phyloP scores from a whole-genome alignment of 208 protist species.

The Trypanosoma grayi region DNA sequence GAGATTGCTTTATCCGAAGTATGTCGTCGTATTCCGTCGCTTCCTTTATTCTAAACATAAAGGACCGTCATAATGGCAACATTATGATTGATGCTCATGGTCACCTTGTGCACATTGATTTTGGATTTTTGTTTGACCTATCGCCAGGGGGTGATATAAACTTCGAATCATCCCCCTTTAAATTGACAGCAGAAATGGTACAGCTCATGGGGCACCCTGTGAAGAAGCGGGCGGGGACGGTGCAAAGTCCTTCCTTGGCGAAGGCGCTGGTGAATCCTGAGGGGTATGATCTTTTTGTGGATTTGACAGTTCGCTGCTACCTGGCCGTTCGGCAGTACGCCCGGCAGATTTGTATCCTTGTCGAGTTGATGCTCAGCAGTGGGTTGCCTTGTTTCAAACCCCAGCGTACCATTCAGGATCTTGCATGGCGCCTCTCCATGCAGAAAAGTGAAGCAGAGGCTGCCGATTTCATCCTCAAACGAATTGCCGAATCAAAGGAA shows the following conservation, averaged over 20 bases:
- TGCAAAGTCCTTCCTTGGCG: conserved; percentile 53
- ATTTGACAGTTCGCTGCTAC: conserved; percentile 75
- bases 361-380: conserved; percentile 86
- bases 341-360: conserved; percentile 71
- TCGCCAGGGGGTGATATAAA: conserved; percentile 95
- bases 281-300: conserved; percentile 80
- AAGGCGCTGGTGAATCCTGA: conserved; percentile 82
- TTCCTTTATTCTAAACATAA: conserved; percentile 95
- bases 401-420: conserved; percentile 69
- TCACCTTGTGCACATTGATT: conserved; percentile 97
- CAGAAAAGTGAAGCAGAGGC: conserved; percentile 75
- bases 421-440: conserved; percentile 66
- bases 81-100: conserved; percentile 92
- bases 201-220: conserved; percentile 90
- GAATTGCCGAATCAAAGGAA: conserved; percentile 73
- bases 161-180: conserved; percentile 94
- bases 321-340: conserved; percentile 85
- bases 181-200: conserved; percentile 90
- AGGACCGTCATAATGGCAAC: conserved; percentile 96
- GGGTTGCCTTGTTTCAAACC: conserved; percentile 89
- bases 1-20: conserved; percentile 91
- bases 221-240: conserved; percentile 42
- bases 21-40: conserved; percentile 92
- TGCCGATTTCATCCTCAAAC: conserved; percentile 75
- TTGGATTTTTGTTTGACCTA: conserved; percentile 96